Conservation (phyloP, 805 yeast species). For the Candida pseudoglaebosa region DNA sequence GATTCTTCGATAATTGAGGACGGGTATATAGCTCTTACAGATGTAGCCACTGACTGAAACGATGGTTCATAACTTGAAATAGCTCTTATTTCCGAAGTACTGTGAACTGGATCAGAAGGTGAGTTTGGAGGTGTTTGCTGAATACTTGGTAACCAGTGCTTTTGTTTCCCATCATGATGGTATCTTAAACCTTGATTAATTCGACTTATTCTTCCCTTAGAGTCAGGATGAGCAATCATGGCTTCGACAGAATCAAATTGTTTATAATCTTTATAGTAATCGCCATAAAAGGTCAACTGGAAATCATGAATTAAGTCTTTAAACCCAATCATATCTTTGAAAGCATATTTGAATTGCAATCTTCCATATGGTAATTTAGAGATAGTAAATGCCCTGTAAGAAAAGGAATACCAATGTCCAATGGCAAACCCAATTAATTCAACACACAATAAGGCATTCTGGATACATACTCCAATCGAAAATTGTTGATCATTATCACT, state of each 20-base stretch:
- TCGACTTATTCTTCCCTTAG: slow-evolving; percentile 60
- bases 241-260: slow-evolving; percentile 81
- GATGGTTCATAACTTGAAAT: slow-evolving; percentile 23
- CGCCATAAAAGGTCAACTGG: slow-evolving; percentile 63
- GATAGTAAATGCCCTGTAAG: slow-evolving; percentile 66
- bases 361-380: slow-evolving; percentile 64
- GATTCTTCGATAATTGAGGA: slow-evolving; percentile 20
- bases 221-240: slow-evolving; percentile 62
- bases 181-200: slow-evolving; percentile 82
- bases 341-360: slow-evolving; percentile 55
- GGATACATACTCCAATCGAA: slow-evolving; percentile 57
- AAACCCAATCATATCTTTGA: slow-evolving; percentile 71
- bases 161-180: slow-evolving; percentile 69
- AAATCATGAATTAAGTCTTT: slow-evolving; percentile 82
- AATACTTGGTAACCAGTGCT: slow-evolving; percentile 65
- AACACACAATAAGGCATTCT: slow-evolving; percentile 73
- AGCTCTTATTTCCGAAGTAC: slow-evolving; percentile 27
- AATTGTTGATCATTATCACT: slow-evolving; percentile 22
- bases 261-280: slow-evolving; percentile 67
- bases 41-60: slow-evolving; percentile 26
- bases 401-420: slow-evolving; percentile 86
- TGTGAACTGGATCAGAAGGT: slow-evolving; percentile 13
- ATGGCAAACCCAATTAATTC: slow-evolving; percentile 84
- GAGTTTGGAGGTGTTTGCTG: slow-evolving; percentile 7
- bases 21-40: slow-evolving; percentile 28